phyloP scores from a whole-genome alignment of 305 asterid genomes.

The Ilex paraguariensis region DNA sequence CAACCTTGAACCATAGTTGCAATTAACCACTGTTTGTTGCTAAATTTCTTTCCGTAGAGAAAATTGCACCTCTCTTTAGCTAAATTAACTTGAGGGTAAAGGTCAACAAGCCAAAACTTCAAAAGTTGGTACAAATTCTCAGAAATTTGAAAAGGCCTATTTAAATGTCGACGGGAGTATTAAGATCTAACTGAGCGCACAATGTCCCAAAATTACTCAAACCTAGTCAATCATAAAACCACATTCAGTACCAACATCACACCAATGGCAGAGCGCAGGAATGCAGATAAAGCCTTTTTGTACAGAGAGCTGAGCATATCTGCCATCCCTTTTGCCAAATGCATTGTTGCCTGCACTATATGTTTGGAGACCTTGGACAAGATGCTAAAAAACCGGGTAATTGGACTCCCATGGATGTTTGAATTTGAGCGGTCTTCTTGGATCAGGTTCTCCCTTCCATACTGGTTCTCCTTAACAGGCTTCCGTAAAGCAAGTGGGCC shows the following conservation, averaged over 20 bases:
- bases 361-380: conserved; percentile 41
- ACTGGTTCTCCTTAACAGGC: conserved; percentile 25
- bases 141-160: no score
- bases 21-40: no score
- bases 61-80: no score
- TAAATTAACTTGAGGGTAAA: no score
- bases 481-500: conserved; percentile 48
- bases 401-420: conserved; percentile 21
- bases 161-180: no score
- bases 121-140: no score
- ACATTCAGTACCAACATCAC: conserved; percentile 53
- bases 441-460: conserved; percentile 28
- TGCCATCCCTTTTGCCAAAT: conserved; percentile 50
- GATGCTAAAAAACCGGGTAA: conserved; percentile 30
- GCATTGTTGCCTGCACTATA: conserved; percentile 33
- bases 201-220: neutral
- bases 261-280: conserved; percentile 76
- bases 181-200: no score
- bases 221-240: conserved; percentile 9
- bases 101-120: no score
- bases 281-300: conserved; percentile 56
- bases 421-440: conserved; percentile 34
- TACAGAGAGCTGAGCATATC: conserved; percentile 52
- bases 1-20: no score
- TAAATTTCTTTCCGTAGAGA: no score